Evolutionary conservation across 2,329 filamentous ascomycete species (phyloP).

Genomic region (Aureobasidium uvarum): DNA sequence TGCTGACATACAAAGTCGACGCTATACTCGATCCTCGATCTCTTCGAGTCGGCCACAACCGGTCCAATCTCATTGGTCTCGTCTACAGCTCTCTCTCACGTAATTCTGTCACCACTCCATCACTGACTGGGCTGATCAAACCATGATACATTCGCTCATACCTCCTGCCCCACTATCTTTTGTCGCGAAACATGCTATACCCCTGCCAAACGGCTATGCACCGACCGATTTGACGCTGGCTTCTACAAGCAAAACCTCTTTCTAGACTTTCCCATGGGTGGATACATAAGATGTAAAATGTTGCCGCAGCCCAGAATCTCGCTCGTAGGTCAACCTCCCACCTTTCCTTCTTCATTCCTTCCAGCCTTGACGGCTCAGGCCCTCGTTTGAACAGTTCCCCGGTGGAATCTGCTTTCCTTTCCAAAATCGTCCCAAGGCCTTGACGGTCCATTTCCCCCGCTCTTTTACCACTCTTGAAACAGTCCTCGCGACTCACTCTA

Average conservation of each 20-base stretch:
- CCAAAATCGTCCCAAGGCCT: constrained; percentile 23
- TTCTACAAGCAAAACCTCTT: neutral
- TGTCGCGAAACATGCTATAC: constrained; percentile 19
- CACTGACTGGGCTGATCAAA: constrained; percentile 8
- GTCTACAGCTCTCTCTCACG: neutral
- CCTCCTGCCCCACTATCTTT: constrained; percentile 7
- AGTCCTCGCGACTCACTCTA: neutral
- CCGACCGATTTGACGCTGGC: constrained; percentile 11
- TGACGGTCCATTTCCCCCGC: constrained; percentile 25
- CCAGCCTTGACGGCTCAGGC: constrained; percentile 28
- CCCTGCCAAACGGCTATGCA: constrained; percentile 20
- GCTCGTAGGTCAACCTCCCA: constrained; percentile 7
- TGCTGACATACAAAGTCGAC: neutral
- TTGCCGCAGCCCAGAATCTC: neutral
- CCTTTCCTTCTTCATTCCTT: constrained; percentile 5
- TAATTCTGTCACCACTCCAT: neutral
- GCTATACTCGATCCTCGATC: neutral
- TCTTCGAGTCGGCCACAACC: constrained; percentile 2
- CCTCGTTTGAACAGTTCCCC: constrained; percentile 13
- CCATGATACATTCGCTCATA: constrained; percentile 6
- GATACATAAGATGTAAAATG: constrained; percentile 8
- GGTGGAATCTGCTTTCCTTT: constrained; percentile 20
- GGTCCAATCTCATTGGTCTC: neutral
- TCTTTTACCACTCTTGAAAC: constrained; percentile 10
- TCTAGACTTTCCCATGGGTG: neutral